Conservation (phyloP, 192 early-diverging fungal species). For the Geranomyces michiganensis region DNA sequence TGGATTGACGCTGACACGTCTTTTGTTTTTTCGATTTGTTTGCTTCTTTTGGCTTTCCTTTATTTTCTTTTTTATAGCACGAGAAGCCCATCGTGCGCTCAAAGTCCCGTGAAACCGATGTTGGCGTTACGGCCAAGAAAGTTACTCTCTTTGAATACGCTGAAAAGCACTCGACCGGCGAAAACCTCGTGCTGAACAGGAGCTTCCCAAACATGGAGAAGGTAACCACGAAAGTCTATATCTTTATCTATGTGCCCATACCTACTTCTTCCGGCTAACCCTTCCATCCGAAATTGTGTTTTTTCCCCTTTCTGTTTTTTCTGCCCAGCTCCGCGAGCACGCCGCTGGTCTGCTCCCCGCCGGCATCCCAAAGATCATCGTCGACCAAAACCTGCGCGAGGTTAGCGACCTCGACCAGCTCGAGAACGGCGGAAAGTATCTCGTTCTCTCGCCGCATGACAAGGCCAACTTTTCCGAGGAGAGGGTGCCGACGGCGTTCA, state of each 20-base stretch:
- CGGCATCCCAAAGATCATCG: conserved; percentile 33
- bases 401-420: conserved; percentile 31
- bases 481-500: conserved; percentile 27
- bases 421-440: conserved; percentile 35
- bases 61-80: conserved; percentile 7
- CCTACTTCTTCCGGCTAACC: background rate
- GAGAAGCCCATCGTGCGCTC: conserved; percentile 32
- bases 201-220: conserved; percentile 31
- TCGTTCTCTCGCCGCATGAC: conserved; percentile 33
- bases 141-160: conserved; percentile 39
- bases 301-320: background rate
- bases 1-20: too few relatives aligned
- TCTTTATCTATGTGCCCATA: background rate
- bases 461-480: conserved; percentile 31
- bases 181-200: conserved; percentile 39
- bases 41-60: background rate
- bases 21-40: too few relatives aligned
- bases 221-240: background rate
- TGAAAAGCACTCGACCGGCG: conserved; percentile 22
- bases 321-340: conserved; percentile 31
- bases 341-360: conserved; percentile 30
- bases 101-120: conserved; percentile 26
- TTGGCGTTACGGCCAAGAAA: conserved; percentile 33
- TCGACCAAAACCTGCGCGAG: conserved; percentile 33
- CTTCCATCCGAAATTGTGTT: background rate